Base-by-base conservation (phyloP, 2,329 filamentous ascomycete species). In the Penicillium sp. region DNA sequence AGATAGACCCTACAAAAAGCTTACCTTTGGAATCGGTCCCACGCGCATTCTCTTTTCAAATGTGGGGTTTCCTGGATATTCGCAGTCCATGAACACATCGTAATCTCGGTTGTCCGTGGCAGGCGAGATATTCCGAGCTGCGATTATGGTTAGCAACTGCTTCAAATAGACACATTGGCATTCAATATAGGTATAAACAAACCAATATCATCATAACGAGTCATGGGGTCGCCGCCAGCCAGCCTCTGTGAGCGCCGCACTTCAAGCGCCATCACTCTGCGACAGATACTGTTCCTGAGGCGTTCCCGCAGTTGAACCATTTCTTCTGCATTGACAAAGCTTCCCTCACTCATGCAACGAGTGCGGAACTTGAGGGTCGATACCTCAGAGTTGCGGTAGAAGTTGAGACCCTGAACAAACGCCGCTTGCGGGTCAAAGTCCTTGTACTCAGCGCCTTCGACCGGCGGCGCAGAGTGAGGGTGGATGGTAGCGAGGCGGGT, bases 401-500 rank as follows among this genome's bases (percentile, higher is more conserved):
- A 75, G 27, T 65, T 69, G 25, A 76, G 62, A 27, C 69, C 74
- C 28, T 72, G 67, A 9, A 72, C 61, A 43, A 76, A 65, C 18
- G 69, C 71, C 9, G 66, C 63, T 50, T 75, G 69, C 0, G 74
- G 73, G 41, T 75, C 67, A 47, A 74, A 72, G 28, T 76, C 72
- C 52, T 69, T 73, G 46, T 60, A 69, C 44, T 76, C 72, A 14
- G 64, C 65, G 9, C 67, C 68, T 45, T 74, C 71, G 43, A 69
- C 64, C 1, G 73, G 70, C 5, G 73, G 71, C 13, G 67, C 70
- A 24, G 69, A 63, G 44, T 73, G 68, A 31, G 76, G 76, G 51
- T 79, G 76, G 20, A 78, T 70, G 1, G 73, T 74, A 25, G 74
- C 72, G 36, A 79, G 69, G 18, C 76, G 74, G 0, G 76, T 77